Conservation (phyloP, 2,329 filamentous ascomycete species). For the Cyphellophora attinorum region DNA sequence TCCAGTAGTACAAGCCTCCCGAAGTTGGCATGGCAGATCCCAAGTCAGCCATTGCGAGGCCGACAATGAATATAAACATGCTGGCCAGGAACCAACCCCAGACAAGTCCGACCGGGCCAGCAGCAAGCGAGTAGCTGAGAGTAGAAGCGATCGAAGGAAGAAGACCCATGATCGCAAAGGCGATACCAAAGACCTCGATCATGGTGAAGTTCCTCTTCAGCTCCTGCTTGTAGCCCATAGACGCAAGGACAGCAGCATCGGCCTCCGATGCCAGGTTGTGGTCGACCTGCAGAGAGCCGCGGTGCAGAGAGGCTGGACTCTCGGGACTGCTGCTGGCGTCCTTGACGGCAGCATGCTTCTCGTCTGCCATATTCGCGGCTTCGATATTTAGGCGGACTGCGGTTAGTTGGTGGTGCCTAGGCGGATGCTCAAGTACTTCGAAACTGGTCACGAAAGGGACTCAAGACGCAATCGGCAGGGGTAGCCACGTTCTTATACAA, state of each 20-base stretch:
- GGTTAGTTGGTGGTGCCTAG: no score
- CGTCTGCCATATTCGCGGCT: not conserved
- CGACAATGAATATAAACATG: conserved; percentile 49
- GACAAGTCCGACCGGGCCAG: conserved; percentile 52
- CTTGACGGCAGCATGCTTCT: not conserved
- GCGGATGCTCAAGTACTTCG: no score
- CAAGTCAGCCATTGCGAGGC: conserved; percentile 45
- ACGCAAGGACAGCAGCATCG: conserved; percentile 32
- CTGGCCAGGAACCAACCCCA: conserved; percentile 54
- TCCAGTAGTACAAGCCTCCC: conserved; percentile 50
- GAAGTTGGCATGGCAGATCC: conserved; percentile 47
- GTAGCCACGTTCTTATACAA: no score
- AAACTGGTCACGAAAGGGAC: no score
- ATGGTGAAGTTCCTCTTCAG: conserved; percentile 52
- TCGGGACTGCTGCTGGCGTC: not conserved
- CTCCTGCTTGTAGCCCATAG: conserved; percentile 47
- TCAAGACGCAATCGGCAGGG: no score
- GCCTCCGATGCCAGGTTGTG: conserved; percentile 20
- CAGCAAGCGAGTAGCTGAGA: conserved; percentile 48
- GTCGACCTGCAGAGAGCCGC: conserved; percentile 12
- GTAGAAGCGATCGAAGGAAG: conserved; percentile 53
- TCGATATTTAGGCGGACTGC: no score
- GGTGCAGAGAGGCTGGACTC: conserved; percentile 5
- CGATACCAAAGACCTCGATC: conserved; percentile 53
- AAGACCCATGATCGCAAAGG: conserved; percentile 52